A percentile compares a stretch with the other conserved stretches of the same genome.
Evolutionary conservation across 192 early-diverging fungal species (phyloP).

Genomic region (Jimgerdemannia flammicorona): DNA sequence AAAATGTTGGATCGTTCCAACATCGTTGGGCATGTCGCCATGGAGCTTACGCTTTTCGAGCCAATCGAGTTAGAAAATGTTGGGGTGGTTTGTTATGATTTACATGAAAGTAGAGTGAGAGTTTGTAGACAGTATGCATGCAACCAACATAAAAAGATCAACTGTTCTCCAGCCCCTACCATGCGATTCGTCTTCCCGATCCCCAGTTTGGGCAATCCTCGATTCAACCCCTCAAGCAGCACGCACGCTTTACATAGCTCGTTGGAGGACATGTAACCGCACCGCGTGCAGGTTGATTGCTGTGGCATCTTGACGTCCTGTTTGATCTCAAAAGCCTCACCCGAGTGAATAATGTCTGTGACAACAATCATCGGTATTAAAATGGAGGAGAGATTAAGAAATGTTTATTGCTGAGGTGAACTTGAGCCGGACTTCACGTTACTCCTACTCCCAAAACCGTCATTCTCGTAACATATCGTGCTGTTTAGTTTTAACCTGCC

Average conservation of each 20-base stretch:
- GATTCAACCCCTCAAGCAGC: conserved; percentile 88
- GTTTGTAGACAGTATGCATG: too few species aligned
- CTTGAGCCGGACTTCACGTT: too few species aligned
- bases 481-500: too few species aligned
- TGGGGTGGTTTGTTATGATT: background rate
- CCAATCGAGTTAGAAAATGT: background rate
- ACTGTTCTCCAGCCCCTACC: conserved; percentile 15
- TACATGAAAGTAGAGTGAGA: background rate
- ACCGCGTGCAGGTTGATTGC: conserved; percentile 71
- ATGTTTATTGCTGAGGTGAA: too few species aligned
- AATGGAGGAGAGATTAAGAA: background rate
- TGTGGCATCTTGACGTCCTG: conserved; percentile 57
- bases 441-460: too few species aligned
- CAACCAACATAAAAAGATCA: too few species aligned
- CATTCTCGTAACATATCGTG: too few species aligned
- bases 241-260: conserved; percentile 93
- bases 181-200: conserved; percentile 44
- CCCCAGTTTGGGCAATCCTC: conserved; percentile 77
- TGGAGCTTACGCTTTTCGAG: background rate
- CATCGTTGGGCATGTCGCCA: background rate
- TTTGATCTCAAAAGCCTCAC: conserved; percentile 81
- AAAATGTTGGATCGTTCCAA: background rate
- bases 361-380: background rate
- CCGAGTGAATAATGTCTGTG: conserved; percentile 92
- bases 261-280: conserved; percentile 94